Base-by-base conservation (phyloP, 2,329 filamentous ascomycete genomes). In the Juglanconis oblonga region DNA sequence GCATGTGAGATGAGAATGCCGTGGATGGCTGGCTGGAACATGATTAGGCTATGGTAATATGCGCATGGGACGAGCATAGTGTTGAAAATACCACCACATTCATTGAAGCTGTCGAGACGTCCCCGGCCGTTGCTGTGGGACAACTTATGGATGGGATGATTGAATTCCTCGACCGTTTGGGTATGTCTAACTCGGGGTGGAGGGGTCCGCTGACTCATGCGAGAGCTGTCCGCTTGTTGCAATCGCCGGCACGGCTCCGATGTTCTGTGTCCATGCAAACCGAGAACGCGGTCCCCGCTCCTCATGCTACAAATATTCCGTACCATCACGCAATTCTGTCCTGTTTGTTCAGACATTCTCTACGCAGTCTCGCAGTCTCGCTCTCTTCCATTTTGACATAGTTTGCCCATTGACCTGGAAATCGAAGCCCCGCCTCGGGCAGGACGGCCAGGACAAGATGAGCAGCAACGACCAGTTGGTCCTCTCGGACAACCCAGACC, bases 401-500 rank as follows among this genome's bases (percentile, higher is more conserved):
- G 11, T 13, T 13, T 11, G n/a, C n/a, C 38, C 2, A 42, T 42
- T 42, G 38, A 42, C n/a, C 38, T 4, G 4, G 38, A 42, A 42
- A 42, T 4, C 4, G n/a, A 13, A 10, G n/a, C 9, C 38, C 4
- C 4, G 5, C 38, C 17, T 24, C 17, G 17, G 17, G 17, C 17
- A 24, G 17, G 17, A 24, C 17, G 17, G 17, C 17, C 17, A 24
- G 32, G 47, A 38, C 57, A 45, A 31, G 7, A 47, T 54, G 64
- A 69, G 51, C 72, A 73, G 29, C 33, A 78, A 81, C 66, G 80
- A 87, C 71, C 76, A 82, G 65, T 81, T 88, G 64, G 77, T 89
- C 72, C 76, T 75, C 44, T 89, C 87, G 10, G 71, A 77, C 35
- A 87, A 97, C 72, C 88, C 90, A 5, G 80, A 92, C 62, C 95